phyloP scores from a whole-genome alignment of 352 stramenopile species.

The Blastocystis sp. region DNA sequence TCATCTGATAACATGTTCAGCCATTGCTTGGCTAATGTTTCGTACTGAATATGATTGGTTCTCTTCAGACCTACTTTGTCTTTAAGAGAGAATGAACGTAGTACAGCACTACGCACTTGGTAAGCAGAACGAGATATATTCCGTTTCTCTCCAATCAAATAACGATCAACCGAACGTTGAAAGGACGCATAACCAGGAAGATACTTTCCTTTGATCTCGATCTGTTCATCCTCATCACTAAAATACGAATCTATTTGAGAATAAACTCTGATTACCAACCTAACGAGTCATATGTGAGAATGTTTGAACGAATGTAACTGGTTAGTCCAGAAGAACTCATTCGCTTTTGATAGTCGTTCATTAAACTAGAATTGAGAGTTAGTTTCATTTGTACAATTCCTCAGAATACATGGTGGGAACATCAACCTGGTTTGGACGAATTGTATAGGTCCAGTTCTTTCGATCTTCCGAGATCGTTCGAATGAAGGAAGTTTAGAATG shows the following conservation, averaged over 20 bases:
- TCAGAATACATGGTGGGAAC: constrained; percentile 55
- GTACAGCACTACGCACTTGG: background rate
- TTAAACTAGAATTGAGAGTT: constrained; percentile 5
- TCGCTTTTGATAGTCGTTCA: constrained; percentile 56
- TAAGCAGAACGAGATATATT: background rate
- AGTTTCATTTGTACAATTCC: background rate
- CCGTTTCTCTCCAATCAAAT: constrained; percentile 29
- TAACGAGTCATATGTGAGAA: constrained; percentile 14
- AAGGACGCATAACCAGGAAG: constrained; percentile 12
- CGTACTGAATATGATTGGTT: background rate
- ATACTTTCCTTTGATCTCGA: background rate
- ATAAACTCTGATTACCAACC: background rate
- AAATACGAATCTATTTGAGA: background rate
- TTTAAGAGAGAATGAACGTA: background rate
- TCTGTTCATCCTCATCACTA: background rate
- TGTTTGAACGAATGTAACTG: background rate
- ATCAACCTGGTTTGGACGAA: constrained; percentile 37
- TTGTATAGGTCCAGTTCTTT: constrained; percentile 58
- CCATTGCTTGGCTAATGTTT: background rate
- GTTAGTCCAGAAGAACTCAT: constrained; percentile 23
- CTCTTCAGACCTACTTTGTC: background rate
- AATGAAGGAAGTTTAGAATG: background rate
- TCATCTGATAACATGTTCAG: constrained; percentile 52
- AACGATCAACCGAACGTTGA: constrained; percentile 19
- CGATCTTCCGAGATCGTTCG: background rate